These are phyloP conservation scores for Eruca vesicaria DNA, from an alignment of 441 rosid species.

Conservation along the genomic window DNA sequence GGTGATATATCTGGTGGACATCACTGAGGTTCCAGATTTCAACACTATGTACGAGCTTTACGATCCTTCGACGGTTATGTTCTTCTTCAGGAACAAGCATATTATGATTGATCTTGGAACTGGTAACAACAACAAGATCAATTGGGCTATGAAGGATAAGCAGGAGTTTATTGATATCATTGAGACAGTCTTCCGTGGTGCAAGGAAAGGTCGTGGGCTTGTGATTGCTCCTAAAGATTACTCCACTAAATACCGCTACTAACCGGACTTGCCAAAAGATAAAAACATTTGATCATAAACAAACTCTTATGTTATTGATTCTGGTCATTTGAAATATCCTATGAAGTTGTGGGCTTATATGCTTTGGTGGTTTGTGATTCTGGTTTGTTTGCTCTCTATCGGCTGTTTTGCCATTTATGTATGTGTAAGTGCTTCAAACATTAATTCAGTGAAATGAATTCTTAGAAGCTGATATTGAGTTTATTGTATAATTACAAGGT, in stretches of 20 bases:
- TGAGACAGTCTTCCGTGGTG: slow-evolving; percentile 88
- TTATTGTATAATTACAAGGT: not conserved
- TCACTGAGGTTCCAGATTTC: slow-evolving; percentile 86
- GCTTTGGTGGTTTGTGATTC: slow-evolving; percentile 22
- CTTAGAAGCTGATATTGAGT: slow-evolving; percentile 3
- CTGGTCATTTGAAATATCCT: too few relatives aligned
- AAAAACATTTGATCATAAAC: not conserved
- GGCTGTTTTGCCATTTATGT: slow-evolving; percentile 3
- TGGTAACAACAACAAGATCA: slow-evolving; percentile 96
- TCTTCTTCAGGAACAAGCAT: slow-evolving; percentile 97
- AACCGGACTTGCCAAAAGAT: slow-evolving; percentile 20
- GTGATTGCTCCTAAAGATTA: slow-evolving; percentile 97
- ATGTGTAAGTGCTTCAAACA: slow-evolving; percentile 16
- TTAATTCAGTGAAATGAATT: slow-evolving; percentile 16
- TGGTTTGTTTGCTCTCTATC: not conserved
- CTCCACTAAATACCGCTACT: slow-evolving; percentile 96
- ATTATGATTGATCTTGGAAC: slow-evolving; percentile 97
- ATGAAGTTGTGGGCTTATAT: slow-evolving; percentile 5
- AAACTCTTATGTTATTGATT: not conserved
- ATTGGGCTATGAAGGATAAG: slow-evolving; percentile 97
- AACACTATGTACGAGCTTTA: slow-evolving; percentile 96
- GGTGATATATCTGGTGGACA: slow-evolving; percentile 92
- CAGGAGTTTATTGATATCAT: slow-evolving; percentile 89
- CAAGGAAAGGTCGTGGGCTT: slow-evolving; percentile 92
- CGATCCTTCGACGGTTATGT: slow-evolving; percentile 94